phyloP scores from a whole-genome alignment of 805 yeast genomes.

The Debaryomyces castellii region DNA sequence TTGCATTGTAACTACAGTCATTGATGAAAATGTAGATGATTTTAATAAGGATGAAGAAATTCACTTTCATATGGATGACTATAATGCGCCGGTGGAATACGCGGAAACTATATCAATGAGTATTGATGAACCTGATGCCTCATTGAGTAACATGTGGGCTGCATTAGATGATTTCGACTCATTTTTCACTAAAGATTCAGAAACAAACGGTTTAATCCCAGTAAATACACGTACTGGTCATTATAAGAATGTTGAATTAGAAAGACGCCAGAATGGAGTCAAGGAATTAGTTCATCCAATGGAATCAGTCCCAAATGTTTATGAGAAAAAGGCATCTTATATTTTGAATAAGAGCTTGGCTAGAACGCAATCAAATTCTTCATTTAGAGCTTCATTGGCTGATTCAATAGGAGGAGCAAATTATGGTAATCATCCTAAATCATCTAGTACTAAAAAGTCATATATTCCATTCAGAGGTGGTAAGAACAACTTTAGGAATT shows the following conservation, averaged over 20 bases:
- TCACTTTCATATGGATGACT: slow-evolving; percentile 63
- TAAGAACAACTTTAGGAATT: slow-evolving; percentile 18
- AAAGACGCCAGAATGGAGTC: slow-evolving; percentile 49
- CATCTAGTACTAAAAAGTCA: slow-evolving; percentile 25
- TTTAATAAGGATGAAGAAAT: slow-evolving; percentile 36
- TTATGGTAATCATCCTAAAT: slow-evolving; percentile 6
- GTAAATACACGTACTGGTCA: slow-evolving; percentile 14
- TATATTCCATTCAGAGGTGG: slow-evolving; percentile 43
- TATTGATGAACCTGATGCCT: slow-evolving; percentile 64
- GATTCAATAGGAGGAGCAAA: slow-evolving; percentile 49
- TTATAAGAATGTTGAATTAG: slow-evolving; percentile 52
- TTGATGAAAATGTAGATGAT: slow-evolving; percentile 24
- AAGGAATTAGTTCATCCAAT: slow-evolving; percentile 47
- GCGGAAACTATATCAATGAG: slow-evolving; percentile 50
- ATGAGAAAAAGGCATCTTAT: slow-evolving; percentile 77
- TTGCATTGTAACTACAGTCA: slow-evolving; percentile 50
- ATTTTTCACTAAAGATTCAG: slow-evolving; percentile 64
- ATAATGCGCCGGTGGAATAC: slow-evolving; percentile 36
- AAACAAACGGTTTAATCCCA: slow-evolving; percentile 8
- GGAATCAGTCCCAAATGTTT: slow-evolving; percentile 74
- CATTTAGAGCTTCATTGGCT: slow-evolving; percentile 73
- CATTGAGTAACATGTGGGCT: slow-evolving; percentile 88
- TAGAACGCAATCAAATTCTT: slow-evolving; percentile 69
- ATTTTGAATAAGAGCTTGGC: slow-evolving; percentile 72
- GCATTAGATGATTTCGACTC: slow-evolving; percentile 87